Conservation (phyloP, 306 rosid species). For the Sphenostylis stenocarpa region DNA sequence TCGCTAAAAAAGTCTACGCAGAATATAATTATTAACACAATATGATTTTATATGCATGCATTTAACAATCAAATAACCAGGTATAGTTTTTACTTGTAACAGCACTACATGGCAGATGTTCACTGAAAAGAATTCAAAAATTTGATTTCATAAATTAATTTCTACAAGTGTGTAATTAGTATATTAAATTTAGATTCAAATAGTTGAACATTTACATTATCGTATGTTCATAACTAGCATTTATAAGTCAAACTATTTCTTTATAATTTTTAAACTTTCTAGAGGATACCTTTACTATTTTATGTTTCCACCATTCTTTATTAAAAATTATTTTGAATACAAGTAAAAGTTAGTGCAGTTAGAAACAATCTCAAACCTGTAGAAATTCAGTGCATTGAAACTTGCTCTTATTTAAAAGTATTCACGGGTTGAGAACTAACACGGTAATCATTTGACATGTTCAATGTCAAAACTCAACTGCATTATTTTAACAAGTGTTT, state of each 20-base stretch:
- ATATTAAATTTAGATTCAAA: background rate
- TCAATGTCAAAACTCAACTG: background rate
- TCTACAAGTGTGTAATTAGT: too few relatives aligned
- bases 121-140: too few relatives aligned
- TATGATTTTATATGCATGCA: too few relatives aligned
- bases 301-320: background rate
- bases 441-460: background rate
- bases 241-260: background rate
- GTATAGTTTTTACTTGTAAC: too few relatives aligned
- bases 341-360: background rate
- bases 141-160: too few relatives aligned
- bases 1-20: too few relatives aligned
- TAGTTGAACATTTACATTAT: background rate
- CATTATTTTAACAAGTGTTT: background rate
- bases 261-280: background rate
- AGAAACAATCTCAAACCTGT: background rate
- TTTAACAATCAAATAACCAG: too few relatives aligned
- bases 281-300: background rate
- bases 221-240: background rate
- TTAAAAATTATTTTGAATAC: background rate
- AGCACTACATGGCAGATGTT: too few relatives aligned
- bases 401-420: background rate
- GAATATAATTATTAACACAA: too few relatives aligned
- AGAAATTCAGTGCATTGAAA: background rate
- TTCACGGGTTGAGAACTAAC: background rate